Evolutionary conservation across 768 basidiomycete species (phyloP).

Genomic region (Mycena albidolilacea): DNA sequence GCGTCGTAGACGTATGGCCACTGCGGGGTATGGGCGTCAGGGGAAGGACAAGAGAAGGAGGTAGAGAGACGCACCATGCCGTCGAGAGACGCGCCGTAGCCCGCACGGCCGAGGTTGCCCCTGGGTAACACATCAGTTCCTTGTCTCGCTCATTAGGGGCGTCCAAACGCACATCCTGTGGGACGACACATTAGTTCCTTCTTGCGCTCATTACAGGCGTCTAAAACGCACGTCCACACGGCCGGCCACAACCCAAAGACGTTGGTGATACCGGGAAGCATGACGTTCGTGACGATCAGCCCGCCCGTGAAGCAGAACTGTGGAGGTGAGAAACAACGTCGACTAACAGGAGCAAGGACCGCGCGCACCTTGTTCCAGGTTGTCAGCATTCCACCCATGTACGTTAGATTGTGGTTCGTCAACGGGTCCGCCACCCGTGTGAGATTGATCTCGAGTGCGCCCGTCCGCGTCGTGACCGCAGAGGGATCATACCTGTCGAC

Average conservation of each 20-base stretch:
- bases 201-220: not conserved
- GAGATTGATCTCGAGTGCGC: constrained; percentile 81
- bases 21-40: constrained; percentile 38
- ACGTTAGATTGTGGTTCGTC: constrained; percentile 79
- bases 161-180: no score
- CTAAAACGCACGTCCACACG: constrained; percentile 22
- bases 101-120: constrained; percentile 58
- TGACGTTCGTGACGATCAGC: constrained; percentile 67
- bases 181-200: not conserved
- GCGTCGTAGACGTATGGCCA: constrained; percentile 81
- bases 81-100: constrained; percentile 69
- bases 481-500: constrained; percentile 74
- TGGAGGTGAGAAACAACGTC: not conserved
- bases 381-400: constrained; percentile 49
- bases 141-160: constrained; percentile 40
- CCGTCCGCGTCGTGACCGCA: constrained; percentile 76
- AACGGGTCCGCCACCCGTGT: constrained; percentile 60
- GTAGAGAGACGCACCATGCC: constrained; percentile 58
- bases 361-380: constrained; percentile 67
- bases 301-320: constrained; percentile 87
- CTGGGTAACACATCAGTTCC: constrained; percentile 1
- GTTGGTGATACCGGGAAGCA: constrained; percentile 58
- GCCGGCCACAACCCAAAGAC: constrained; percentile 41
- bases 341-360: not conserved
- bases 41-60: constrained; percentile 41